Percentiles rank a stretch among this genome's conserved stretches.
Evolutionary conservation across 371 early-diverging fungal species (phyloP).

Genomic region (Choanephora cucurbitarum): DNA sequence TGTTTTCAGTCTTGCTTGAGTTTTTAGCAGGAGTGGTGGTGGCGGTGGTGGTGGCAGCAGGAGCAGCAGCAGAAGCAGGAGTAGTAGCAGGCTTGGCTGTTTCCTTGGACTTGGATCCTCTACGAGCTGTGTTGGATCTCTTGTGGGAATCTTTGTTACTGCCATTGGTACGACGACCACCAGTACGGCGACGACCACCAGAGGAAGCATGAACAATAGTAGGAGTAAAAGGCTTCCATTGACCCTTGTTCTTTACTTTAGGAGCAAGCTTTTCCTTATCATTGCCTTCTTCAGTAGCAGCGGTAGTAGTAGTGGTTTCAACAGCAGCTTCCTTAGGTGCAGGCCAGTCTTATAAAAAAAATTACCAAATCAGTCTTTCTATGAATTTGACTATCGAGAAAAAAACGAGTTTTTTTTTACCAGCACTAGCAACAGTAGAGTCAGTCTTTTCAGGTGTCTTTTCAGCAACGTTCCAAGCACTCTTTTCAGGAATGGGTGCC

Average conservation of each 20-base stretch:
- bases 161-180: constrained; percentile 20
- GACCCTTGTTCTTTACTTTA: constrained; percentile 57
- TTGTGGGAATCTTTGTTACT: constrained; percentile 4
- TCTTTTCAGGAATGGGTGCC: constrained; percentile 57
- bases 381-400: constrained; percentile 9
- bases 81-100: constrained; percentile 1
- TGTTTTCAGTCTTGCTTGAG: constrained; percentile 8
- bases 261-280: constrained; percentile 44
- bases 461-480: constrained; percentile 57
- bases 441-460: constrained; percentile 27
- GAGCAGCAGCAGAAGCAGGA: constrained; percentile 5
- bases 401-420: constrained; percentile 14
- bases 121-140: constrained; percentile 5
- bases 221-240: constrained; percentile 64
- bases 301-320: constrained; percentile 20
- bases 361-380: too few species aligned
- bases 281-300: constrained; percentile 25
- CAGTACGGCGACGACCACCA: constrained; percentile 37
- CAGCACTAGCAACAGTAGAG: constrained; percentile 12
- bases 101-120: constrained; percentile 23
- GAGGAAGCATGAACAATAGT: constrained; percentile 61
- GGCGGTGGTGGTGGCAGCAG: constrained; percentile 1
- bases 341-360: constrained; percentile 43
- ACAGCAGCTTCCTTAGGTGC: constrained; percentile 47
- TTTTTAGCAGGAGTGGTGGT: constrained; percentile 4